Base-by-base conservation (phyloP, 2,329 filamentous ascomycete genomes). In the Ophiostoma sp. region DNA sequence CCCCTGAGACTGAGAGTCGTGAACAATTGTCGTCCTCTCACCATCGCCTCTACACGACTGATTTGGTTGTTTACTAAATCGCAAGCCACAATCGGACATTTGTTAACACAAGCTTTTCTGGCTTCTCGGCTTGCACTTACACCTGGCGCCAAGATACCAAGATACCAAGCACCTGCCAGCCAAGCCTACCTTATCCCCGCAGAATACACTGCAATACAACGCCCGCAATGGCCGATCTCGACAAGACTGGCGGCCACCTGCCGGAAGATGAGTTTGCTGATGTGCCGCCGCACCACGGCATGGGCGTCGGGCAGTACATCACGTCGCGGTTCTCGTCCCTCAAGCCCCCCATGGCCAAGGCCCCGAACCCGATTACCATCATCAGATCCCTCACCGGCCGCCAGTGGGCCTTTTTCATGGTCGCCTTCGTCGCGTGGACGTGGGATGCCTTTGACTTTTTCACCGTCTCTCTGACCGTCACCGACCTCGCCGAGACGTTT, bases 351-450 rank as follows among this genome's bases (percentile, higher is more conserved):
- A 73, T 72, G 72, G 36, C 27, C 44, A 83, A 73, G 88, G 88
- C 69, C 88, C 92, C 76, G 83, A 91, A 94, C 75, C 91, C 91
- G 52, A 79, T 94, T 78, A 85, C 82, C 49, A 81, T 94, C 42
- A 81, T 92, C 70, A 82, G 81, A 41, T 83, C 88, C 77, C 82
- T 95, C 16, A 84, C 82, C 3, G 79, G 80, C 38, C 85, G 82
- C 70, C 87, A 90, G 75, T 94, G 91, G 90, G 75, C 90, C 16
- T 93, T 91, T 80, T 88, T 94, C 79, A 72, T 90, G 55, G 88
- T 92, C 11, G 91, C 90, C 3, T 87, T 93, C 75, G 77, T 84
- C 45, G 88, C 90, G 16, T 94, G 91, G 69, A 62, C 69, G 12
- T 70, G 69, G 69, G 69, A 70, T 16, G 69, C 69, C 42, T 70